Conservation (phyloP, 2,329 filamentous ascomycete species). For the Colletotrichum trifolii region DNA sequence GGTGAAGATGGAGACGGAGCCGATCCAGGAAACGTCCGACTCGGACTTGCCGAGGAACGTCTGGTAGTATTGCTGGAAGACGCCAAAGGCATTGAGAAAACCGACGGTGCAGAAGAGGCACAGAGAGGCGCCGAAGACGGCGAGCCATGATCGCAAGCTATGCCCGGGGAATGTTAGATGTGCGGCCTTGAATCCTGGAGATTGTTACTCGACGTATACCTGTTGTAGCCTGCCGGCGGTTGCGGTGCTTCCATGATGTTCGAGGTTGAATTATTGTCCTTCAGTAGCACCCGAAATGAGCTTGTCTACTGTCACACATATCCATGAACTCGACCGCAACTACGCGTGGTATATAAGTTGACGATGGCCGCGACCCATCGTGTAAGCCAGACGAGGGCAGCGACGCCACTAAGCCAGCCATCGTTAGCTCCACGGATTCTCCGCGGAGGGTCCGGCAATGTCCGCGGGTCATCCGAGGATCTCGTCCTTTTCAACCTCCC, state of each 20-base stretch:
- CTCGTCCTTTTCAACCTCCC: neutral
- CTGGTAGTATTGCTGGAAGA: conserved; percentile 65
- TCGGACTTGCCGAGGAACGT: conserved; percentile 40
- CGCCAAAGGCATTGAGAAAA: conserved; percentile 43
- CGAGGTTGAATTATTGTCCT: neutral
- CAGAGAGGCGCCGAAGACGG: conserved; percentile 38
- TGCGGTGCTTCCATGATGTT: conserved; percentile 3
- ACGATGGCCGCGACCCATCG: no score
- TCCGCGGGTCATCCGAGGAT: conserved; percentile 21
- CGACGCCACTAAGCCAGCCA: neutral
- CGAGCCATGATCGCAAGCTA: conserved; percentile 38
- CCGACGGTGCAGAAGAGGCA: conserved; percentile 44
- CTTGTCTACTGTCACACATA: neutral
- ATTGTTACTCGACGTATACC: neutral
- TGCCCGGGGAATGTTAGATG: neutral
- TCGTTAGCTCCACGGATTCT: conserved; percentile 28
- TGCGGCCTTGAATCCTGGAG: no score
- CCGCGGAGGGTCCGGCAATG: conserved; percentile 6
- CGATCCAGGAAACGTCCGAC: conserved; percentile 55
- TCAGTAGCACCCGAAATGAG: accelerated
- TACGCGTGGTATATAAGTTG: no score
- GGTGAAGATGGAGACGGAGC: conserved; percentile 58
- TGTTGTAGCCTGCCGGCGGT: conserved; percentile 19
- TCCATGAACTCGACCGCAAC: no score
- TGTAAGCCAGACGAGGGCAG: no score